Evolutionary conservation across 1,284 basidiomycete genomes (phyloP).

Genomic region (Laetiporus sulphureus): DNA sequence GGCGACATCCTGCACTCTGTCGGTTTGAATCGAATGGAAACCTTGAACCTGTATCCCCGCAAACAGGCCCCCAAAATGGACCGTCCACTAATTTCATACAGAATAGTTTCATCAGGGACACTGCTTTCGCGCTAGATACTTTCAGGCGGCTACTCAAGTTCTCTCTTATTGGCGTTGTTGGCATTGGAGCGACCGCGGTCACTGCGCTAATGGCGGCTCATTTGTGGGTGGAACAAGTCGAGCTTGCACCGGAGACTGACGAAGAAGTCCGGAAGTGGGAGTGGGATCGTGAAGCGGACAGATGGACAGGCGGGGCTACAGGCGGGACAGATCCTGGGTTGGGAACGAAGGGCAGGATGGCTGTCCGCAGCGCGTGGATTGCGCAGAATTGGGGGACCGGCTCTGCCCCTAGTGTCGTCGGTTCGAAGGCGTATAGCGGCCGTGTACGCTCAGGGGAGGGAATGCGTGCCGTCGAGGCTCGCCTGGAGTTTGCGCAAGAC

Average conservation of each 20-base stretch:
- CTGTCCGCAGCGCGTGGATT: constrained; percentile 73
- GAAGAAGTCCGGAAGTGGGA: constrained; percentile 55
- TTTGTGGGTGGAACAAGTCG: constrained; percentile 62
- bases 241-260: constrained; percentile 47
- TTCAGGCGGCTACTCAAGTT: constrained; percentile 36
- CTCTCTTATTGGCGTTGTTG: constrained; percentile 31
- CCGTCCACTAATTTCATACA: constrained; percentile 24
- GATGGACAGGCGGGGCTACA: constrained; percentile 63
- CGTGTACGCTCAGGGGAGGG: constrained; percentile 29
- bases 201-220: constrained; percentile 56
- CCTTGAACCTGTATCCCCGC: constrained; percentile 10
- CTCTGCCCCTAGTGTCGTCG: constrained; percentile 31
- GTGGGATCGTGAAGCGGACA: constrained; percentile 67
- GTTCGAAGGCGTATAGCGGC: constrained; percentile 31
- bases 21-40: constrained; percentile 11
- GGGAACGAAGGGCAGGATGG: constrained; percentile 59
- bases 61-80: constrained; percentile 6
- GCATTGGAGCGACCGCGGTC: constrained; percentile 33
- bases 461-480: constrained; percentile 43
- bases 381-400: constrained; percentile 67
- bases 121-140: constrained; percentile 29
- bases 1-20: constrained; percentile 3
- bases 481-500: constrained; percentile 44
- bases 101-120: constrained; percentile 29
- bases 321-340: constrained; percentile 74